These are phyloP conservation scores for Stachybotrys chlorohalonatus DNA, from an alignment of 2,329 filamentous ascomycete species.

Conservation along the genomic window DNA sequence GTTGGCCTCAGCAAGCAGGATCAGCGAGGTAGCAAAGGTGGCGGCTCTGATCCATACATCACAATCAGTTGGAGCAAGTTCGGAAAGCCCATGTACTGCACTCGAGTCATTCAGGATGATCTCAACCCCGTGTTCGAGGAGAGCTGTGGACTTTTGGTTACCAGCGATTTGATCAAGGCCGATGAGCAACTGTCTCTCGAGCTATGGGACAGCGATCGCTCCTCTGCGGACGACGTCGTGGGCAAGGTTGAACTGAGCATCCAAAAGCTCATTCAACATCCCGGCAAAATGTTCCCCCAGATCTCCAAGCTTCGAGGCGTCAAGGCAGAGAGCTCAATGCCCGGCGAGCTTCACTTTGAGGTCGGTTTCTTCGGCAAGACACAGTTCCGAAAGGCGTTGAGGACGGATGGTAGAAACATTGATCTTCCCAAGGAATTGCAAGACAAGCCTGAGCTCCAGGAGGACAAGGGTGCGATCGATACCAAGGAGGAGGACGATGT, in stretches of 20 bases:
- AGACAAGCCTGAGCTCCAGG: constrained; percentile 69
- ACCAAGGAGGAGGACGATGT: constrained; percentile 71
- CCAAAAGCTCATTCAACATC: constrained; percentile 87
- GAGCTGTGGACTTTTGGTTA: constrained; percentile 75
- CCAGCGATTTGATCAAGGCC: constrained; percentile 81
- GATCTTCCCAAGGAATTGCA: constrained; percentile 65
- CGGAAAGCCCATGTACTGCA: constrained; percentile 95
- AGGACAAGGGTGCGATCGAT: constrained; percentile 70
- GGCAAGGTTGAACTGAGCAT: constrained; percentile 92
- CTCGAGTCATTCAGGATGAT: constrained; percentile 89
- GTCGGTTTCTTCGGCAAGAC: constrained; percentile 93
- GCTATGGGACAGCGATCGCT: constrained; percentile 91
- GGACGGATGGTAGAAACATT: constrained; percentile 79
- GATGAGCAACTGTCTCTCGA: constrained; percentile 91
- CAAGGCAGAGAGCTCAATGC: constrained; percentile 80
- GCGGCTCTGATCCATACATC: constrained; percentile 92
- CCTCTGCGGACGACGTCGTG: constrained; percentile 87
- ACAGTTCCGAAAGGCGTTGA: constrained; percentile 72
- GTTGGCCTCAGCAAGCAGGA: constrained; percentile 88
- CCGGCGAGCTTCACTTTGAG: constrained; percentile 90
- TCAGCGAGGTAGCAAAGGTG: constrained; percentile 66
- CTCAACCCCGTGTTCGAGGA: constrained; percentile 92
- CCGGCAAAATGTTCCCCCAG: constrained; percentile 86
- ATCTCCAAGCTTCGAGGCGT: constrained; percentile 75
- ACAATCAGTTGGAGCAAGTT: constrained; percentile 94